Evolutionary conservation across 176 grass and related monocot genomes (phyloP).

Genomic region (Zea luxurians): DNA sequence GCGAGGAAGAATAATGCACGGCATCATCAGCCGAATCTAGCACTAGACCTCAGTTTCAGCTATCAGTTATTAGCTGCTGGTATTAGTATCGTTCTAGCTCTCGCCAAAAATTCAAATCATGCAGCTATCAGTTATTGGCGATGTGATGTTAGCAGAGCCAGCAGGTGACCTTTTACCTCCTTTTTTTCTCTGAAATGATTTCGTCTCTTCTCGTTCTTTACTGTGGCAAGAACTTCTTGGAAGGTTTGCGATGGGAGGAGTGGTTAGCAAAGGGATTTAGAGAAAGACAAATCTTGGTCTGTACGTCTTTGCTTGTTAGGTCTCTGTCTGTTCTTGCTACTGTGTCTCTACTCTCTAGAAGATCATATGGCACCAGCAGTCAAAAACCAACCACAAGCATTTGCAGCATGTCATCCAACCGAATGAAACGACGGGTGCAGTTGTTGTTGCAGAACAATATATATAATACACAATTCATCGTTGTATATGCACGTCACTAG

Average conservation of each 20-base stretch:
- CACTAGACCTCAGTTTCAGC: conserved; percentile 17
- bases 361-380: not conserved
- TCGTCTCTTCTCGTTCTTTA: conserved; percentile 8
- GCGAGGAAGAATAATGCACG: conserved; percentile 18
- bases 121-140: not conserved
- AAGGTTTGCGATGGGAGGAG: conserved; percentile 7
- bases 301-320: conserved; percentile 28
- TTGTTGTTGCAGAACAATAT: conserved; percentile 35
- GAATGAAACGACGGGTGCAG: conserved; percentile 35
- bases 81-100: not conserved
- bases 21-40: not conserved
- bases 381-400: conserved; percentile 34
- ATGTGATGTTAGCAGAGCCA: conserved; percentile 24
- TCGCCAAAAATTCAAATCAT: conserved; percentile 6
- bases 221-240: not conserved
- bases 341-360: conserved; percentile 26
- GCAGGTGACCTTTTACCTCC: not conserved
- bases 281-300: conserved; percentile 33
- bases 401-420: conserved; percentile 12
- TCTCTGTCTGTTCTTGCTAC: conserved; percentile 13
- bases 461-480: not conserved
- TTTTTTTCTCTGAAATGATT: not conserved
- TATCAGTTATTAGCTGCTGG: not conserved
- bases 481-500: conserved; percentile 14
- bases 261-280: conserved; percentile 39